phyloP scores from a whole-genome alignment of 192 early-diverging fungal genomes.

The Phycomyces blakesleeanus region DNA sequence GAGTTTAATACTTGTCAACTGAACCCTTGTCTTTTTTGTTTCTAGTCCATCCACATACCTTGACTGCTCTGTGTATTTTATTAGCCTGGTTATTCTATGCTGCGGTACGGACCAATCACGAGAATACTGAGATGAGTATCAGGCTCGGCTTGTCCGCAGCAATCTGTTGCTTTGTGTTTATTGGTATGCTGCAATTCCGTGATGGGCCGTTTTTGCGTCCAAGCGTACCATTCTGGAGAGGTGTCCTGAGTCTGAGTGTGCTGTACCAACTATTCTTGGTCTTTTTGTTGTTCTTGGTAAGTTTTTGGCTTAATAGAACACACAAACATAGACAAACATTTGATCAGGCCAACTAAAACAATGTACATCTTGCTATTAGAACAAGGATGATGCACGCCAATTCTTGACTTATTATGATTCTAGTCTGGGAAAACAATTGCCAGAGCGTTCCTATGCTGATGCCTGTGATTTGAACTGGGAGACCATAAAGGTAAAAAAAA shows the following conservation, averaged over 20 bases:
- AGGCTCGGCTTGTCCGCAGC: constrained; percentile 50
- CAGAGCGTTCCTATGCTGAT: constrained; percentile 91
- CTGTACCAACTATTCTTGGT: constrained; percentile 88
- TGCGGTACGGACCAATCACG: constrained; percentile 46
- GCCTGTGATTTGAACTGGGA: constrained; percentile 76
- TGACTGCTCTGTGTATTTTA: constrained; percentile 49
- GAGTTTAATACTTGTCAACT: too few species aligned
- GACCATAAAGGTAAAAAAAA: constrained; percentile 59
- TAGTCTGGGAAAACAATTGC: constrained; percentile 71
- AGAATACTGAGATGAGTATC: constrained; percentile 48
- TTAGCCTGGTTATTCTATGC: constrained; percentile 52
- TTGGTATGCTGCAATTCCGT: constrained; percentile 85
- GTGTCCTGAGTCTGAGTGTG: constrained; percentile 79
- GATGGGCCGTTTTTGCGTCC: constrained; percentile 94
- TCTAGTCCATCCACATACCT: constrained; percentile 53
- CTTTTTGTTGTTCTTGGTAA: constrained; percentile 87
- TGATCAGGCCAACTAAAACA: too few species aligned
- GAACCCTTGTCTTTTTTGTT: not conserved
- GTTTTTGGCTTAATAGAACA: not conserved
- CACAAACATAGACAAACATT: too few species aligned
- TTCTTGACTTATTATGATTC: constrained; percentile 80
- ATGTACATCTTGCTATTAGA: constrained; percentile 44
- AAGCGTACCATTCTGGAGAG: constrained; percentile 90
- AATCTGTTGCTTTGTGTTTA: constrained; percentile 63
- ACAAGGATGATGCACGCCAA: constrained; percentile 79